These are phyloP conservation scores for Diaporthe citriasiana DNA, from an alignment of 2,329 filamentous ascomycete genomes.

Conservation along the genomic window DNA sequence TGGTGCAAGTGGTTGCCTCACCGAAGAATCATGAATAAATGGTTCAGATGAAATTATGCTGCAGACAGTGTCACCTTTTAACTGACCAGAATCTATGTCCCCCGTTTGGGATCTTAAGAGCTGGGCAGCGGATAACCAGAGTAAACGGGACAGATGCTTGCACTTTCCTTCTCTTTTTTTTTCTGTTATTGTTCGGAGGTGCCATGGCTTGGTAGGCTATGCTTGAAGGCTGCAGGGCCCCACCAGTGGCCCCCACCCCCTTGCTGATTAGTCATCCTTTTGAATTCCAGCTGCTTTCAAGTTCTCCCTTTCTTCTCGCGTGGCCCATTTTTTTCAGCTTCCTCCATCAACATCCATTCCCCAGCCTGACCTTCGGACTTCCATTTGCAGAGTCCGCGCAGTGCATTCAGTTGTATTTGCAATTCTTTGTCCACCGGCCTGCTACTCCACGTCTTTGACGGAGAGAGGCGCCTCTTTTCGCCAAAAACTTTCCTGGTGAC, in stretches of 20 bases:
- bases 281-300: conserved; percentile 32
- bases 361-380: conserved; percentile 27
- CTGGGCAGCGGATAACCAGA: background rate
- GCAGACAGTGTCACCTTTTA: background rate
- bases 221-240: conserved; percentile 3
- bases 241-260: background rate
- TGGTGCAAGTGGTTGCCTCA: background rate
- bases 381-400: conserved; percentile 17
- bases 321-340: conserved; percentile 42
- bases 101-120: background rate
- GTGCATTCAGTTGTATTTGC: conserved; percentile 27
- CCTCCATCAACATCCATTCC: conserved; percentile 37
- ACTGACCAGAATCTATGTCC: no score
- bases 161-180: background rate
- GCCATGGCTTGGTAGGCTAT: background rate
- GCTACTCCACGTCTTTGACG: background rate
- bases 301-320: conserved; percentile 38
- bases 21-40: no score
- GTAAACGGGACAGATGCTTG: background rate
- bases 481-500: background rate
- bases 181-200: no score
- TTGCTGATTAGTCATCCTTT: conserved; percentile 13
- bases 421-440: conserved; percentile 17
- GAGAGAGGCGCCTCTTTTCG: background rate
- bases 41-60: no score